Evolutionary conservation across 73 alveolate genomes (phyloP).

Genomic region (Effrenium voratum): DNA sequence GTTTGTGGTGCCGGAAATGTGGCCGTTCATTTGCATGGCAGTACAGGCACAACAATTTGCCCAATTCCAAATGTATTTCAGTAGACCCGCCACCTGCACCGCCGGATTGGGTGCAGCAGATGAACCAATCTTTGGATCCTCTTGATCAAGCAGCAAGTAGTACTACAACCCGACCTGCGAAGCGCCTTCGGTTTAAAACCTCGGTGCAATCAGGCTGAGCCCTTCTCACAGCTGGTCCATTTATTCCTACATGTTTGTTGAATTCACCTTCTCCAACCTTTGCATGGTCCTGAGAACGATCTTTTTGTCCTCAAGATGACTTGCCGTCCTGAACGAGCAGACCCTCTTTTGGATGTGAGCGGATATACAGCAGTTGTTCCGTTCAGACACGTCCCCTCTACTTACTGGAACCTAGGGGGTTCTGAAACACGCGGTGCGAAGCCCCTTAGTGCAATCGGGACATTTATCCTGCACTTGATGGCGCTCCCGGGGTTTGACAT

Average conservation of each 20-base stretch:
- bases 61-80: not conserved
- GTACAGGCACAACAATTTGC: not conserved
- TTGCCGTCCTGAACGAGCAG: not conserved
- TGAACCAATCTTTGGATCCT: not conserved
- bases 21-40: conserved; percentile 23
- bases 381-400: conserved; percentile 38
- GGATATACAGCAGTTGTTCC: conserved; percentile 63
- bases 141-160: not conserved
- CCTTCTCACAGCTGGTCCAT: not conserved
- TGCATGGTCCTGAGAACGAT: not conserved
- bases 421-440: too few relatives aligned
- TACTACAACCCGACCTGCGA: not conserved
- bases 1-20: not conserved
- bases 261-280: not conserved
- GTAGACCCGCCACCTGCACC: not conserved
- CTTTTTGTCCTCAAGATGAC: not conserved
- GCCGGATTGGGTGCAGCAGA: not conserved
- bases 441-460: too few relatives aligned
- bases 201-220: not conserved
- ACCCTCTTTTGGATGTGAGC: not conserved
- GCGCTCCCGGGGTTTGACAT: too few relatives aligned
- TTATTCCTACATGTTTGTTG: not conserved
- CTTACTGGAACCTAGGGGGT: not conserved
- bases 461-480: too few relatives aligned
- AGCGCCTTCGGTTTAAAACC: not conserved